Conservation (phyloP, 2,329 filamentous ascomycete genomes). For the Epicoccum nigrum region DNA sequence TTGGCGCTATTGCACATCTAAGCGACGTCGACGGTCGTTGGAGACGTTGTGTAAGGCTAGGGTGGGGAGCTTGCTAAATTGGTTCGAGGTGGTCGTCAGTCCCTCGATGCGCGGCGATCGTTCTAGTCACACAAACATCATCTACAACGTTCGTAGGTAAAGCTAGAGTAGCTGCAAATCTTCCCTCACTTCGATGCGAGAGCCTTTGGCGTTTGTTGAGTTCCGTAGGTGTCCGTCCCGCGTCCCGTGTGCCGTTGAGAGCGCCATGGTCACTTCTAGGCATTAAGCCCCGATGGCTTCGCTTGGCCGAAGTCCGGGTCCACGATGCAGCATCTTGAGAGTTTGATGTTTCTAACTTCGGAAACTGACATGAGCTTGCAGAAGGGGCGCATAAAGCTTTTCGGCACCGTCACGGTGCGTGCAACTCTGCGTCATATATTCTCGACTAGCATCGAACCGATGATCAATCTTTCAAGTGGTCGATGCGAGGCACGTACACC, state of each 20-base stretch:
- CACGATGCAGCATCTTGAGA: not conserved
- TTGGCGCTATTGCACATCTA: conserved; percentile 11
- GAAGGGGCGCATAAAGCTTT: not conserved
- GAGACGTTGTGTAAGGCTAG: conserved; percentile 7
- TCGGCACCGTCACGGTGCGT: not conserved
- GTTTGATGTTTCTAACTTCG: not conserved
- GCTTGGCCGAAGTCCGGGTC: conserved; percentile 5
- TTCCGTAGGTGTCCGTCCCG: conserved; percentile 1
- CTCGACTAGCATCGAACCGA: conserved; percentile 1
- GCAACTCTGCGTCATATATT: not conserved
- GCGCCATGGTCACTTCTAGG: conserved; percentile 5
- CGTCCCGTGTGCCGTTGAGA: not conserved
- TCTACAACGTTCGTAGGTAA: not conserved
- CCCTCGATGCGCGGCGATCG: not conserved
- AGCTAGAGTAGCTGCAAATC: conserved; percentile 1
- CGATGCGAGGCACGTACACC: too few species aligned
- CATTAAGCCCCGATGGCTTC: conserved; percentile 1
- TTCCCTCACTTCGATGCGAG: not conserved
- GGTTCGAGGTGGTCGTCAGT: conserved; percentile 6
- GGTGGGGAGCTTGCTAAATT: not conserved
- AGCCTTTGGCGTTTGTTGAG: conserved; percentile 15
- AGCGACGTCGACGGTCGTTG: conserved; percentile 7
- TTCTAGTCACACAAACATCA: conserved; percentile 1
- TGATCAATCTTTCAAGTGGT: not conserved
- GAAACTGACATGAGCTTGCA: not conserved